Evolutionary conservation across 768 basidiomycete genomes (phyloP).

Genomic region (Neoboletus brunneissimus): DNA sequence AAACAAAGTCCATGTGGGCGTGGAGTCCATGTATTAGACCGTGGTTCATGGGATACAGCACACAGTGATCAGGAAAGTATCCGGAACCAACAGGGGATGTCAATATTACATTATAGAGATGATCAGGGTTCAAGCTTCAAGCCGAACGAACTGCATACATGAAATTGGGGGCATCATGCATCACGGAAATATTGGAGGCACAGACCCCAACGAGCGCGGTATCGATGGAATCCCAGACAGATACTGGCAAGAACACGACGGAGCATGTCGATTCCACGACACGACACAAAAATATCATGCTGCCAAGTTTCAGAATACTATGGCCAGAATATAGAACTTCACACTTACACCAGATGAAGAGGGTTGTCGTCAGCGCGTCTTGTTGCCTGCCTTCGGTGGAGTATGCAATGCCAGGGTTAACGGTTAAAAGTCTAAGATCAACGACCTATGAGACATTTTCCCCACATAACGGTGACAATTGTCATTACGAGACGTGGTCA

Average conservation of each 20-base stretch:
- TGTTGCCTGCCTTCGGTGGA: background rate
- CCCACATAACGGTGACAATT: background rate
- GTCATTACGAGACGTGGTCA: constrained; percentile 4
- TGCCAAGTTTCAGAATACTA: background rate
- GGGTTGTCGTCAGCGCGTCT: background rate
- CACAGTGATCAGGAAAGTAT: background rate
- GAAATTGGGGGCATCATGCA: background rate
- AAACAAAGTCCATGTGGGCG: background rate
- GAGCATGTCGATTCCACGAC: background rate
- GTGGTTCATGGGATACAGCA: too few relatives aligned
- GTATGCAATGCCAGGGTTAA: background rate
- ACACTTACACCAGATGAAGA: background rate
- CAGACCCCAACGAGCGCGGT: background rate
- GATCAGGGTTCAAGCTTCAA: background rate
- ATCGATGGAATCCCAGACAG: background rate
- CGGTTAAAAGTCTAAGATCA: too few relatives aligned
- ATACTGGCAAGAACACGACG: background rate
- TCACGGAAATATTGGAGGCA: background rate
- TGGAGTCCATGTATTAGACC: background rate
- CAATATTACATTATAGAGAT: too few relatives aligned
- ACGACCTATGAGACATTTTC: background rate
- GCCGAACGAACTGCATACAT: background rate
- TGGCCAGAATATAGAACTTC: too few relatives aligned
- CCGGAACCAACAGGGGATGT: too few relatives aligned
- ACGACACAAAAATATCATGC: background rate